Percentiles rank a stretch among this genome's conserved stretches.
These are phyloP conservation scores for Rhododendron mucronatum DNA, from an alignment of 148 eudicot genomes.

Conservation along the genomic window DNA sequence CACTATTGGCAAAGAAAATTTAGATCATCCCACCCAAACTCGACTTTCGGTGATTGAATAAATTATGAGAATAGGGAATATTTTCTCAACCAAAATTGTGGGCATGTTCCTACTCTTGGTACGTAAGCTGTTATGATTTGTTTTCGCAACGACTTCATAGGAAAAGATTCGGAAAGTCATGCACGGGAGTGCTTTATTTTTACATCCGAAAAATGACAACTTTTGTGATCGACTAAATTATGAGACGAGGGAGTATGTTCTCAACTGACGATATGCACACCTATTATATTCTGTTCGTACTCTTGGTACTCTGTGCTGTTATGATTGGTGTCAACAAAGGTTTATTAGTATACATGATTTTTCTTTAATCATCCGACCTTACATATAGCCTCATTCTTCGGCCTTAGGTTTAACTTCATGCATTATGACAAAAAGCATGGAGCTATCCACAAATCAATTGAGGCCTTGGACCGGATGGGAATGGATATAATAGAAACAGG, in stretches of 20 bases:
- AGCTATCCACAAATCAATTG: constrained; percentile 81
- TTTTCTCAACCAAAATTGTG: no score
- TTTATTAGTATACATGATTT: neutral
- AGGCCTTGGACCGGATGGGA: constrained; percentile 85
- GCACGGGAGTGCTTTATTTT: no score
- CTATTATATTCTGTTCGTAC: neutral
- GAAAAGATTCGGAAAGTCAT: neutral
- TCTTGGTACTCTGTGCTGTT: neutral
- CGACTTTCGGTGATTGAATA: no score
- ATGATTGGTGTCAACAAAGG: neutral
- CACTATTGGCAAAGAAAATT: no score
- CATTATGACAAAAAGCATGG: constrained; percentile 81
- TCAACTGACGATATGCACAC: neutral
- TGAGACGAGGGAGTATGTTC: neutral
- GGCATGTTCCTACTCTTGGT: no score
- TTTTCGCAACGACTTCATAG: no score
- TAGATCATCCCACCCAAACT: no score
- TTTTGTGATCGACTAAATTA: no score
- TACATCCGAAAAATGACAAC: no score
- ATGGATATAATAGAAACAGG: constrained; percentile 93
- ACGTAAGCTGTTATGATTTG: no score
- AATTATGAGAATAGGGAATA: no score
- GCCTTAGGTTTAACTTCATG: constrained; percentile 69
- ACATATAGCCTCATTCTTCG: neutral
- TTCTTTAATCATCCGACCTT: neutral